Evolutionary conservation across 2,329 filamentous ascomycete genomes (phyloP).

Genomic region (Zelopaecilomyces penicillatus): DNA sequence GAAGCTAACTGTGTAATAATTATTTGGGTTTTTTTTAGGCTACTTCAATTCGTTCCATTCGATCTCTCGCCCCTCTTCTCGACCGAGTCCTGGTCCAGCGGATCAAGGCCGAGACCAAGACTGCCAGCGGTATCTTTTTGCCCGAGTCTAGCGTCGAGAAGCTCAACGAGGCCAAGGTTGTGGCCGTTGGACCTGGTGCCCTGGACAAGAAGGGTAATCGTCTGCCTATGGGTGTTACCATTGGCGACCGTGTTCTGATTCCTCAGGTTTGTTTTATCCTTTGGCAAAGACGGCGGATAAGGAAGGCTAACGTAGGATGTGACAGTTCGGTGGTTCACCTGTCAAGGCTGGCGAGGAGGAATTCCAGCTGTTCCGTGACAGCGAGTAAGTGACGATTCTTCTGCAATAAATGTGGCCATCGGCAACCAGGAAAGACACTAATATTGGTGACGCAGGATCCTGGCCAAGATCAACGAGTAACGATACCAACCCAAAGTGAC

Average conservation of each 20-base stretch:
- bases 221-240: slow-evolving; percentile 69
- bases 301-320: background rate
- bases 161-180: slow-evolving; percentile 92
- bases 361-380: slow-evolving; percentile 91
- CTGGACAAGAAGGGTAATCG: slow-evolving; percentile 85
- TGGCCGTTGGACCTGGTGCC: slow-evolving; percentile 86
- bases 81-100: slow-evolving; percentile 98
- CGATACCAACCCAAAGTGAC: slow-evolving; percentile 12
- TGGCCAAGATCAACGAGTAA: slow-evolving; percentile 98
- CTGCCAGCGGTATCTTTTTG: slow-evolving; percentile 92
- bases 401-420: background rate
- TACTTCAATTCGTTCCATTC: slow-evolving; percentile 86
- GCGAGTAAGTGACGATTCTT: slow-evolving; percentile 66
- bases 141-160: slow-evolving; percentile 97
- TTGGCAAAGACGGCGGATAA: background rate
- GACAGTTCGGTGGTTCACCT: slow-evolving; percentile 81
- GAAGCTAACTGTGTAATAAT: background rate
- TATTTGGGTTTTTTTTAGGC: slow-evolving; percentile 31
- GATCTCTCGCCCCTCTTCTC: slow-evolving; percentile 86
- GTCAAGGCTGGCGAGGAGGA: slow-evolving; percentile 98
- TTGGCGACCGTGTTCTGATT: slow-evolving; percentile 90
- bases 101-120: slow-evolving; percentile 95
- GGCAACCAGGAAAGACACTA: slow-evolving; percentile 1
- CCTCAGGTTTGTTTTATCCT: slow-evolving; percentile 61
- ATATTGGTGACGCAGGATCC: slow-evolving; percentile 52